A percentile compares a stretch with the other conserved stretches of the same genome.
These are phyloP conservation scores for Aspergillus nomiae DNA, from an alignment of 2,329 filamentous ascomycete genomes.

Conservation along the genomic window DNA sequence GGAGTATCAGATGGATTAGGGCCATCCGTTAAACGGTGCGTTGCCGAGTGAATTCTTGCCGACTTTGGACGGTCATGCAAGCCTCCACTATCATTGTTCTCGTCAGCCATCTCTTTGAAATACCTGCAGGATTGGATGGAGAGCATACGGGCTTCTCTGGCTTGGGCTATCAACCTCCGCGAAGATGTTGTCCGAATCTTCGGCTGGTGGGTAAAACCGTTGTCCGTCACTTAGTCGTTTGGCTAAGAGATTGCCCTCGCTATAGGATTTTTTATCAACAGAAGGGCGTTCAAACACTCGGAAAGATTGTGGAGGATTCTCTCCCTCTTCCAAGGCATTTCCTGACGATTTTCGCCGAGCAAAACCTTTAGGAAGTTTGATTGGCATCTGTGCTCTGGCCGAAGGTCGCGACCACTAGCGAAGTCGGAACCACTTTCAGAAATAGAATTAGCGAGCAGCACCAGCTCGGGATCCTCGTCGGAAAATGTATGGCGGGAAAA, in stretches of 20 bases:
- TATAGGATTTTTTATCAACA: conserved; percentile 46
- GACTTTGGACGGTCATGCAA: conserved; percentile 52
- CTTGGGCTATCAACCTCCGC: conserved; percentile 34
- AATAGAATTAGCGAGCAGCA: conserved; percentile 14
- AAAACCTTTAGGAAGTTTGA: conserved; percentile 58
- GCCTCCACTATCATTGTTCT: conserved; percentile 47
- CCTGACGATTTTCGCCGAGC: conserved; percentile 58
- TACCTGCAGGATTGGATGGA: conserved; percentile 10
- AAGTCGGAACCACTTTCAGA: conserved; percentile 17
- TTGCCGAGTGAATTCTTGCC: conserved; percentile 57
- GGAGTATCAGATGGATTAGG: conserved; percentile 42
- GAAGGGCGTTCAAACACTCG: conserved; percentile 55
- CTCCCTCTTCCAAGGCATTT: conserved; percentile 54
- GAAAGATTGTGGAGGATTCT: conserved; percentile 50
- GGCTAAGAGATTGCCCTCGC: conserved; percentile 38
- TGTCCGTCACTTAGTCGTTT: conserved; percentile 38
- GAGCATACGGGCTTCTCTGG: conserved; percentile 40
- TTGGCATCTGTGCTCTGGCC: conserved; percentile 48
- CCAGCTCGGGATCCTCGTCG: conserved; percentile 12
- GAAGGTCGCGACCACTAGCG: conserved; percentile 14
- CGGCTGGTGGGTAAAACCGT: conserved; percentile 37
- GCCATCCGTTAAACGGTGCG: conserved; percentile 57
- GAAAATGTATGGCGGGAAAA: background rate
- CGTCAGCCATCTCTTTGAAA: conserved; percentile 22
- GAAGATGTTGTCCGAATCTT: conserved; percentile 45